phyloP scores from a whole-genome alignment of 192 early-diverging fungal genomes.

The Linnemannia zychae region DNA sequence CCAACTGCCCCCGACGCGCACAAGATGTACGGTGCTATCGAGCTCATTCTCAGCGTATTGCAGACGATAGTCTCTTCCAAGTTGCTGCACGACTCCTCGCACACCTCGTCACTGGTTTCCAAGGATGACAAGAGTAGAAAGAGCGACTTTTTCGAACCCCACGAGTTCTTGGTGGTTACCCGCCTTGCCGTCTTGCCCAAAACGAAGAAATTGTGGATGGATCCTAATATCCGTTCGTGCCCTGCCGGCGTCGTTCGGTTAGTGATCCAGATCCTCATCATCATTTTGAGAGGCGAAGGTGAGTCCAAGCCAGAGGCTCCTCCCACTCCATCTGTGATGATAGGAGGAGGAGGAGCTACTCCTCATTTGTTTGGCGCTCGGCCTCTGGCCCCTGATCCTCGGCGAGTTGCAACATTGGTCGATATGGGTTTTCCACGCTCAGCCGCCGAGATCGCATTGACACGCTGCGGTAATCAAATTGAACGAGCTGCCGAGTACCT shows the following conservation, averaged over 20 bases:
- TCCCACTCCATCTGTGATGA: constrained; percentile 31
- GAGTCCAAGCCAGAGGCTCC: constrained; percentile 63
- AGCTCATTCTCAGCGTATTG: constrained; percentile 73
- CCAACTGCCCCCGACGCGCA: constrained; percentile 45
- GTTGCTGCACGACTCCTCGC: constrained; percentile 81
- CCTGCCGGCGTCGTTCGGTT: constrained; percentile 68
- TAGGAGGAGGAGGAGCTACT: constrained; percentile 12
- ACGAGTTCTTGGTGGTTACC: constrained; percentile 74
- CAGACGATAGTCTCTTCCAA: constrained; percentile 79
- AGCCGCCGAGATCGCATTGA: constrained; percentile 83
- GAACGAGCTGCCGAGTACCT: constrained; percentile 90
- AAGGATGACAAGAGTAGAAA: constrained; percentile 67
- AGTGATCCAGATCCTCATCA: constrained; percentile 72
- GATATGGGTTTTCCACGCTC: constrained; percentile 90
- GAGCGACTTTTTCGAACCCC: constrained; percentile 76
- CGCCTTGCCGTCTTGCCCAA: constrained; percentile 70
- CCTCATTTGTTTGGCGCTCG: constrained; percentile 55
- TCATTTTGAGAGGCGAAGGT: constrained; percentile 81
- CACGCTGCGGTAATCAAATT: constrained; percentile 81
- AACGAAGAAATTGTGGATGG: constrained; percentile 73
- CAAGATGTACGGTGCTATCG: constrained; percentile 62
- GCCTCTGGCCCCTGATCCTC: constrained; percentile 72
- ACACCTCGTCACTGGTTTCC: constrained; percentile 63
- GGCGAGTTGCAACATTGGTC: constrained; percentile 74
- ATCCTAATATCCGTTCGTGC: constrained; percentile 64